A percentile compares a stretch with the other conserved stretches of the same genome.
Conservation (phyloP, 257 asterid genomes). For the Scutellaria baicalensis region DNA sequence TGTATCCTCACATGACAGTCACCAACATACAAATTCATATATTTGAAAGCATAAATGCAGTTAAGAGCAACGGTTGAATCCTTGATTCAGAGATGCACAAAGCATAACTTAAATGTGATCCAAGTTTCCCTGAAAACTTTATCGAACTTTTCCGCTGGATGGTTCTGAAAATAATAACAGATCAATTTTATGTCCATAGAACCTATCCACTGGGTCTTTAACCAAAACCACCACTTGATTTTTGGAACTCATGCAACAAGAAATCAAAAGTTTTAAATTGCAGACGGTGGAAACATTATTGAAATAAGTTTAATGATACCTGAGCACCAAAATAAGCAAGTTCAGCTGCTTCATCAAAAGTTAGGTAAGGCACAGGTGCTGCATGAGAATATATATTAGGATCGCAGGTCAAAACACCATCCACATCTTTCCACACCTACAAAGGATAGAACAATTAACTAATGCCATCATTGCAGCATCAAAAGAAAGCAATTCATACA, state of each 20-base stretch:
- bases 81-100: neutral
- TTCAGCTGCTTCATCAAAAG: slow-evolving; percentile 98
- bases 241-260: slow-evolving; percentile 1
- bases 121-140: neutral
- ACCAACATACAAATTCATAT: neutral
- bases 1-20: neutral
- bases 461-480: slow-evolving; percentile 5
- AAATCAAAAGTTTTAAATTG: neutral
- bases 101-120: neutral
- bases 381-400: slow-evolving; percentile 69
- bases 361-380: slow-evolving; percentile 76
- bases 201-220: neutral
- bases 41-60: neutral
- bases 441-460: slow-evolving; percentile 8
- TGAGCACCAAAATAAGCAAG: slow-evolving; percentile 86
- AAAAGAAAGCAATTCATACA: neutral
- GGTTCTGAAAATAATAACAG: neutral
- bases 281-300: neutral
- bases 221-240: neutral
- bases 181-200: neutral
- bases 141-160: neutral
- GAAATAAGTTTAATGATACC: slow-evolving; percentile 18
- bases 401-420: slow-evolving; percentile 96
- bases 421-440: slow-evolving; percentile 99
- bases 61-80: neutral